phyloP scores from a whole-genome alignment of 768 basidiomycete species.

The Phanerodontia chrysosporium region DNA sequence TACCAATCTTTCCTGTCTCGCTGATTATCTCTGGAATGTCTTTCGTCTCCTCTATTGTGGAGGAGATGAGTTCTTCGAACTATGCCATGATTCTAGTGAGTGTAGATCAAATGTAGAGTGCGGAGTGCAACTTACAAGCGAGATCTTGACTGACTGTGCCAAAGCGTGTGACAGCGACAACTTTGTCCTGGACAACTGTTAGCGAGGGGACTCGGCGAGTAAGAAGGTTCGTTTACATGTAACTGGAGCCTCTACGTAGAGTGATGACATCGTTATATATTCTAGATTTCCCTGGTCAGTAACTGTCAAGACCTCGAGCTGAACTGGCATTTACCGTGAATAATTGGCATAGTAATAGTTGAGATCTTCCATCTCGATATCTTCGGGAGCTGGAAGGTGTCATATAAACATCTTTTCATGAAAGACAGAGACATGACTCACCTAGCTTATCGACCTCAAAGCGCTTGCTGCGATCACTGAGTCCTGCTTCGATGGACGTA shows the following conservation, averaged over 20 bases:
- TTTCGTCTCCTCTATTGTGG: constrained; percentile 94
- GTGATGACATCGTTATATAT: constrained; percentile 99
- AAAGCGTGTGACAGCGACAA: constrained; percentile 91
- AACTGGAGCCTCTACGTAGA: constrained; percentile 88
- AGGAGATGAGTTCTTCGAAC: constrained; percentile 91
- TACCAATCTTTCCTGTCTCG: constrained; percentile 92
- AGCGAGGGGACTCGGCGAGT: neutral
- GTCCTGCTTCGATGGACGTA: constrained; percentile 3
- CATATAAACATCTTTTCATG: neutral
- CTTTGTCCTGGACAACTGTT: constrained; percentile 69
- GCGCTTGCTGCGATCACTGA: constrained; percentile 59
- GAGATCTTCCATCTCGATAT: constrained; percentile 93
- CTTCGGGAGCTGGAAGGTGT: constrained; percentile 60
- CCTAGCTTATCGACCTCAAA: constrained; percentile 88
- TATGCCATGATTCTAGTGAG: too few relatives aligned
- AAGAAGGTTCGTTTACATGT: constrained; percentile 62
- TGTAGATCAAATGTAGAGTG: neutral
- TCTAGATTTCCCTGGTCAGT: constrained; percentile 30
- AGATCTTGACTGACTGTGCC: constrained; percentile 96
- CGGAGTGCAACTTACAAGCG: constrained; percentile 51
- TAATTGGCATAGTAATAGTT: constrained; percentile 98
- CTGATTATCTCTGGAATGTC: constrained; percentile 92
- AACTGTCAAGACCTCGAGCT: constrained; percentile 8
- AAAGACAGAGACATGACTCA: constrained; percentile 27
- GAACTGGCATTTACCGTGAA: constrained; percentile 62